Conservation (phyloP, 148 eudicot genomes). For the Fagopyrum tataricum region DNA sequence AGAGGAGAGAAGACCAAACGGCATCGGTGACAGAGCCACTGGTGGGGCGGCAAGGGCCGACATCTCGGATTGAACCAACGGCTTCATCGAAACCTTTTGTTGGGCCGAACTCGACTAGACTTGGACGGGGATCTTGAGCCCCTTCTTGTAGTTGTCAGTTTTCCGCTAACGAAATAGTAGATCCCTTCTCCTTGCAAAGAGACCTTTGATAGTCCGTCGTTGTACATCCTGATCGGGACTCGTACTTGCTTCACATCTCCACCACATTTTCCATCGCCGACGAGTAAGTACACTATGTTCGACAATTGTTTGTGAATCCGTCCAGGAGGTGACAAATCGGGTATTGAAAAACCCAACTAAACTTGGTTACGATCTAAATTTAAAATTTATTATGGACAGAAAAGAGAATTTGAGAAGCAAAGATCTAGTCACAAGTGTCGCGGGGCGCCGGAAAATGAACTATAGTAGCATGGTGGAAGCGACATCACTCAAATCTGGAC, state of each 20-base stretch:
- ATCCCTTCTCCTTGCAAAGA: conserved; percentile 46
- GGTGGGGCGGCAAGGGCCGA: conserved; percentile 1
- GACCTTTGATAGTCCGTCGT: conserved; percentile 41
- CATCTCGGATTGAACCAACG: conserved; percentile 1
- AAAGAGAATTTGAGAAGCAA: no score
- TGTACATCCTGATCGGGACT: conserved; percentile 64
- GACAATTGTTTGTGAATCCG: no score
- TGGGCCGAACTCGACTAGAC: conserved; percentile 34
- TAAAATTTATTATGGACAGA: no score
- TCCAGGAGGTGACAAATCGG: no score
- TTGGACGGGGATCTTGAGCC: conserved; percentile 57
- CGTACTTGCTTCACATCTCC: conserved; percentile 51
- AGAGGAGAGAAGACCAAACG: no score
- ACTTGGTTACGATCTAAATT: no score
- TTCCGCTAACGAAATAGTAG: conserved; percentile 69
- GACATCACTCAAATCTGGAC: no score
- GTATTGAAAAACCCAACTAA: no score
- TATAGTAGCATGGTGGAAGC: no score
- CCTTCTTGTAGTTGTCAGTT: conserved; percentile 50
- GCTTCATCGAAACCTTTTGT: not conserved
- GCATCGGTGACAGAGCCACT: not conserved
- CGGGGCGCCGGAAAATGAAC: no score
- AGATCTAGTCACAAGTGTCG: no score
- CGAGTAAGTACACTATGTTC: conserved; percentile 45
- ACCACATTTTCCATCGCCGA: conserved; percentile 53